Evolutionary conservation across 164 flowering plant species (phyloP), one percentile per base, ranked within the genome.

Genomic region (Magnolia kwangsiensis): DNA sequence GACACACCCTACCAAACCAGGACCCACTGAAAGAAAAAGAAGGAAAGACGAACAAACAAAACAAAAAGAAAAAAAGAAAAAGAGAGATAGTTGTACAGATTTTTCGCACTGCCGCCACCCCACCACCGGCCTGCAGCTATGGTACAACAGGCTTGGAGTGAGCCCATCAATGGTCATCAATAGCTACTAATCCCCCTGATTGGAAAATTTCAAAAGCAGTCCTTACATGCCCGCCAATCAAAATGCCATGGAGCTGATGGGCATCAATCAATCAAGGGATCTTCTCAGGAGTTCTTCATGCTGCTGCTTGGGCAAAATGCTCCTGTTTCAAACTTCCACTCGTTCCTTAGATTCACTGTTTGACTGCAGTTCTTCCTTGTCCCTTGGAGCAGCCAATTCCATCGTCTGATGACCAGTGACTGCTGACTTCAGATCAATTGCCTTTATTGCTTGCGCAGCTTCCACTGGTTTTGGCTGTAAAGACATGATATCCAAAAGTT

Each of bases 401-500:
- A 3, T 70, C 51, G 67, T 37, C 31, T 51, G 71, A 31, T 11
- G 11, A 55, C 51, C 18, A 51, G 51, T 21, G 72, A 14, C 21
- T 19, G 23, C 55, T 51, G 75, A 50, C 45, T 72, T 58, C 51
- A 67, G n/a, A 63, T 51, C 75, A 72, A 20, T 31, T 51, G 27
- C 55, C 49, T 29, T 14, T 29, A 75, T 61, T 51, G 58, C 66
- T 51, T 51, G 72, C 19, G 24, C 37, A 13, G 6, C 37, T 29
- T 65, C 75, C 63, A 8, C 75, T 3, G n/a, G 8, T 50, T 72
- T 72, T 72, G 16, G 59, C 79, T 72, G 72, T 7, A n/a, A 75
- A 67, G 21, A 67, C 63, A 51, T n/a, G 16, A 27, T 2, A 55
- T 11, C 18, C 61, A 55, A 14, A 51, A 55, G 16, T 55, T 3